Conservation (phyloP, 495 filamentous ascomycete genomes). For the Podospora comata region DNA sequence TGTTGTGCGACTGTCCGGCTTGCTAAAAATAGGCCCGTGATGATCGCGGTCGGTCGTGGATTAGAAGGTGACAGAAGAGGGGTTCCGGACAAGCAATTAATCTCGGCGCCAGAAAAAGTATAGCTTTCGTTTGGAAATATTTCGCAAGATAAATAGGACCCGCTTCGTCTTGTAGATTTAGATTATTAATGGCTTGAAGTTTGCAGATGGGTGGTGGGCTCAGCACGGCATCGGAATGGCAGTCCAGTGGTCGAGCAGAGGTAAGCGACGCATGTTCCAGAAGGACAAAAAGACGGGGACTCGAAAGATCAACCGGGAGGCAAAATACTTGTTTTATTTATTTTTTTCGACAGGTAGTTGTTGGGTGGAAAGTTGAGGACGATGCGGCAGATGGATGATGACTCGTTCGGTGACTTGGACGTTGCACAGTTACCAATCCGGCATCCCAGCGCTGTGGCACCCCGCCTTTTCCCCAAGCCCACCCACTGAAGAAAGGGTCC, state of each 20-base stretch:
- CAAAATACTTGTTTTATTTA: slow-evolving; percentile 1
- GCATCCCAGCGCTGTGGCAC: slow-evolving; percentile 2
- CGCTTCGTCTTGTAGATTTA: neutral
- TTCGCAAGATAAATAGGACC: neutral
- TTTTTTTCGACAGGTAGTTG: neutral
- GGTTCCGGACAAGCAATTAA: neutral
- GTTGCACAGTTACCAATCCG: neutral
- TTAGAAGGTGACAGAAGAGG: neutral
- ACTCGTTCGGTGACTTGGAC: slow-evolving; percentile 22
- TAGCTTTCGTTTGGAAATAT: neutral
- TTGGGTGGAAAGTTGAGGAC: neutral
- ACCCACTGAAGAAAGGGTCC: neutral
- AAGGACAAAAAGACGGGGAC: neutral
- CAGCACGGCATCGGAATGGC: neutral
- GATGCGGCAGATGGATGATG: slow-evolving; percentile 8
- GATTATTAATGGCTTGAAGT: neutral
- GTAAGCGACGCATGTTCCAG: neutral
- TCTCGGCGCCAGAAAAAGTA: neutral
- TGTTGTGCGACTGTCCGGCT: neutral
- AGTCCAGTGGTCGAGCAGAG: neutral
- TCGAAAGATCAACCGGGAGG: neutral
- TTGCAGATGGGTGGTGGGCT: neutral
- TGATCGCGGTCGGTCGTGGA: neutral
- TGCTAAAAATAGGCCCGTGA: neutral
- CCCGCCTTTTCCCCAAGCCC: neutral